These are phyloP conservation scores for Pseudodiploospora longispora DNA, from an alignment of 2,329 filamentous ascomycete genomes.

Conservation along the genomic window DNA sequence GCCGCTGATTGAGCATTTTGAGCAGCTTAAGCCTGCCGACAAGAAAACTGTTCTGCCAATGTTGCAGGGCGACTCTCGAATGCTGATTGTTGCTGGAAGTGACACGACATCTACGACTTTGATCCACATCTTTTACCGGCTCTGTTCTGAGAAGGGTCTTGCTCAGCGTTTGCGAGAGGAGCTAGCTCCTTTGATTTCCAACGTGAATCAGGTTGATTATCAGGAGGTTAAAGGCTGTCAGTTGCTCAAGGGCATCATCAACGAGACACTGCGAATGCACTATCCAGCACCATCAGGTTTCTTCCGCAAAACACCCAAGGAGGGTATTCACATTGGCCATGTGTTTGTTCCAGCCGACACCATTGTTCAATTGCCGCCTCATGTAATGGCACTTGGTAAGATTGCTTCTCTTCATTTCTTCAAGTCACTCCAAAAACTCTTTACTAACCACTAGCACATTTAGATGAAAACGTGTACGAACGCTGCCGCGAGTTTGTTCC, in stretches of 20 bases:
- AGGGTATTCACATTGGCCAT: conserved; percentile 23
- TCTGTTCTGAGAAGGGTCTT: conserved; percentile 1
- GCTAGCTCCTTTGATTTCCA: neutral
- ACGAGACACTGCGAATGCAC: conserved; percentile 5
- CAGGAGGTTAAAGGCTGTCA: neutral
- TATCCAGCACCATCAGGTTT: conserved; percentile 6
- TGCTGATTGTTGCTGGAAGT: conserved; percentile 6
- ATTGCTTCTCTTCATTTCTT: too few relatives aligned
- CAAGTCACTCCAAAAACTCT: too few relatives aligned
- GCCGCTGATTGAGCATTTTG: too few relatives aligned
- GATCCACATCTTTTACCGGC: conserved; percentile 3
- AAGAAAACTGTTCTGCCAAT: too few relatives aligned
- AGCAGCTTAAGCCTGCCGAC: too few relatives aligned
- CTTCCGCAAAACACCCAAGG: conserved; percentile 24
- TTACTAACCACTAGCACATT: too few relatives aligned
- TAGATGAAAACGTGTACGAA: conserved; percentile 3
- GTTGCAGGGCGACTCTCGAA: neutral
- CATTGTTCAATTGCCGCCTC: conserved; percentile 10
- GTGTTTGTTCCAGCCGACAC: conserved; percentile 22
- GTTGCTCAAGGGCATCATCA: conserved; percentile 4
- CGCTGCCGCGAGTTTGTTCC: conserved; percentile 1
- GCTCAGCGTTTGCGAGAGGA: neutral
- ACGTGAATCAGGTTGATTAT: neutral
- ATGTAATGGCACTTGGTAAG: conserved; percentile 11
- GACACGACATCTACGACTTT: conserved; percentile 3